Percentiles rank a stretch among this genome's conserved stretches.
Conservation (phyloP, 139 green algal species). For the Micractinium conductrix region DNA sequence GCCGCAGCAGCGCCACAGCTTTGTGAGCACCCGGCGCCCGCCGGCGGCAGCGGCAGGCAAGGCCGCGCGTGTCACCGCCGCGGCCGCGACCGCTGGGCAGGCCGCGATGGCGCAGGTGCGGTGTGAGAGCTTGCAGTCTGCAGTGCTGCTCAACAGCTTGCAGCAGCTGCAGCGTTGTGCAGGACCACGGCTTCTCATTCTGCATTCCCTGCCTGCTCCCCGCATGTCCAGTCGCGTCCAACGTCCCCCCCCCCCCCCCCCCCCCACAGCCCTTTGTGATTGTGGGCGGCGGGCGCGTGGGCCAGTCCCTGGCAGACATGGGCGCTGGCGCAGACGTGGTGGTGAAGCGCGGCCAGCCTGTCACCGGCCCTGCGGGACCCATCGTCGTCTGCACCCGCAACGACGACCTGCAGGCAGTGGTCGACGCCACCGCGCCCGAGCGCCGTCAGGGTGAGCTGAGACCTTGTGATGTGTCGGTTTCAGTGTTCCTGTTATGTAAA, state of each 20-base stretch:
- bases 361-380: constrained; percentile 64
- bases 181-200: not conserved
- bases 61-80: not conserved
- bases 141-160: too few species aligned
- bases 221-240: too few species aligned
- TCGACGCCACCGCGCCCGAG: constrained; percentile 72
- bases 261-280: constrained; percentile 72
- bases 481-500: too few species aligned
- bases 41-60: too few species aligned
- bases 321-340: constrained; percentile 72
- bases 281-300: constrained; percentile 85
- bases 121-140: not conserved
- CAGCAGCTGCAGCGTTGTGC: not conserved
- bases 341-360: constrained; percentile 60
- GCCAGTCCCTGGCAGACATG: constrained; percentile 81
- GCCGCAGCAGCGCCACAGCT: not conserved
- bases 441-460: constrained; percentile 62
- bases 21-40: not conserved
- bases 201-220: too few species aligned
- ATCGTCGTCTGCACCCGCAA: constrained; percentile 95
- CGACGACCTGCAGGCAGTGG: constrained; percentile 79
- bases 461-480: too few species aligned
- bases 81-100: not conserved
- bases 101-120: not conserved
- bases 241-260: not conserved